Base-by-base conservation (phyloP, 805 yeast species). In the Candida coleopterorum region DNA sequence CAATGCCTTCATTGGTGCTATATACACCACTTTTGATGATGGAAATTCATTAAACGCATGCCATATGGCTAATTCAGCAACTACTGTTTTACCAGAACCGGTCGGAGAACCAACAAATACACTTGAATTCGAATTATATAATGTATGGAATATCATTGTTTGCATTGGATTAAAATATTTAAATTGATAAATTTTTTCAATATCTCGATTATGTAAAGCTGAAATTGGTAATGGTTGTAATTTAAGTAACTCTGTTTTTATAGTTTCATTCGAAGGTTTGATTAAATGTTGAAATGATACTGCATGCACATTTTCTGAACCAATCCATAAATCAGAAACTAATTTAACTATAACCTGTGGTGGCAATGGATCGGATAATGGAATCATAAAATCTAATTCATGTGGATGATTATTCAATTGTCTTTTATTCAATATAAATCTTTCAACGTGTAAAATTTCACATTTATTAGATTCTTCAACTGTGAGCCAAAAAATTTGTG, bases 61-160 rank as follows among this genome's bases (percentile, higher is more conserved):
- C 97, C 97, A 93, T 11, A 93, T 85, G 0, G 97, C 97, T 38
- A 93, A 61, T 54, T 93, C 99, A 0, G 97, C 96, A 20, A 94
- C 97, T 23, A 93, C 83, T 0, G 98, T 93, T 58, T 93, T 93
- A 47, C 99, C 99, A 0, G 97, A 90, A 17, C 98, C 98, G 2
- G 98, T 93, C 3, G 99, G 99, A 0, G 97, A 88, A 8, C 99
- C 99, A 30, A 93, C 85, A 57, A 93, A 85, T 0, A 83, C 89
- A 55, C 84, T 85, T 2, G 82, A 73, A 43, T 83, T 76, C 1
- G 82, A 64, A 56, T 93, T 79, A 62, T 89, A 93, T 31, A 93
- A 61, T 0, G 96, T 76, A 53, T 89, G 95, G 63, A 93, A 93
- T 0, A 83, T 75, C 97, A 90, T 90, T 0, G 97, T 90, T 61